A percentile compares a stretch with the other conserved stretches of the same genome.
phyloP scores from a whole-genome alignment of 2,329 filamentous ascomycete species.

The Phialophora expanda region DNA sequence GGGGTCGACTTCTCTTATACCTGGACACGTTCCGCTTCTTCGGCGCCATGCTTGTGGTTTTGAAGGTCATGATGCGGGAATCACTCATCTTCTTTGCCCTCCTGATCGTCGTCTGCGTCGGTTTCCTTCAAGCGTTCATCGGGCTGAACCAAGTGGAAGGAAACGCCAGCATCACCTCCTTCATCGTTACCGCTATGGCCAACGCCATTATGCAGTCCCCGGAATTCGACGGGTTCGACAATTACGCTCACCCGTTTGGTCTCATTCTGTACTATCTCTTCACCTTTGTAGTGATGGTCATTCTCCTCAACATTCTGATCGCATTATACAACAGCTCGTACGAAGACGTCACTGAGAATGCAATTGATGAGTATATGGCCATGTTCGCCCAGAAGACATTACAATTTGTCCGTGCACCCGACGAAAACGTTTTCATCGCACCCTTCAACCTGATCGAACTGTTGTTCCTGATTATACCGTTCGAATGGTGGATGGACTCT shows the following conservation, averaged over 20 bases:
- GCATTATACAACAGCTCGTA: conserved; percentile 97
- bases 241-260: conserved; percentile 90
- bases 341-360: conserved; percentile 89
- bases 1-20: conserved; percentile 89
- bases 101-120: conserved; percentile 74
- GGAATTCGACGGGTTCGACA: conserved; percentile 86
- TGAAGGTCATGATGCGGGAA: conserved; percentile 94
- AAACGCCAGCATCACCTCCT: conserved; percentile 57
- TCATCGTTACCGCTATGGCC: conserved; percentile 65
- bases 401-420: conserved; percentile 93
- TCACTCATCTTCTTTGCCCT: conserved; percentile 96
- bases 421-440: conserved; percentile 97
- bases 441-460: conserved; percentile 95
- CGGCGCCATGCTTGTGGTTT: conserved; percentile 94
- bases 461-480: conserved; percentile 73
- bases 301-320: conserved; percentile 94
- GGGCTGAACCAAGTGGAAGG: conserved; percentile 85
- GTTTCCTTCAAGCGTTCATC: conserved; percentile 91
- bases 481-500: conserved; percentile 95
- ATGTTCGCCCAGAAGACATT: conserved; percentile 93
- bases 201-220: conserved; percentile 92
- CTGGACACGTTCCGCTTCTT: conserved; percentile 95
- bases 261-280: conserved; percentile 97
- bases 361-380: conserved; percentile 92
- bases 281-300: conserved; percentile 94